Percentiles rank a stretch among this genome's conserved stretches.
phyloP scores from a whole-genome alignment of 257 asterid species.

The Rauvolfia tetraphylla region DNA sequence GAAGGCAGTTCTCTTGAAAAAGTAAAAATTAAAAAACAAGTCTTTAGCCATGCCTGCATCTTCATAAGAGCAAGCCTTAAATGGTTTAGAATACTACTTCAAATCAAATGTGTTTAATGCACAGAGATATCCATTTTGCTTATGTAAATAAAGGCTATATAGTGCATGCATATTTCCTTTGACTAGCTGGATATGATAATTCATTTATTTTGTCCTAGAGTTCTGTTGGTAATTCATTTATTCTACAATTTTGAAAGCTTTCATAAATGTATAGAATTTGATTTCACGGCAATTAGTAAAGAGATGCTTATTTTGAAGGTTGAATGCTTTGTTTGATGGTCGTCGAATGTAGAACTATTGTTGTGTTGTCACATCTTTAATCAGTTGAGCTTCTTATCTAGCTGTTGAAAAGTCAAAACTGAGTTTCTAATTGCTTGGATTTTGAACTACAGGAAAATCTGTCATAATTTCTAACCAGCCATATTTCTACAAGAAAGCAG shows the following conservation, averaged over 20 bases:
- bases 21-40: neutral
- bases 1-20: neutral
- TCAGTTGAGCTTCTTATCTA: neutral
- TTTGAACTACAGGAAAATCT: conserved; percentile 65
- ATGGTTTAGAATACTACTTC: neutral
- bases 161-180: neutral
- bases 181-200: neutral
- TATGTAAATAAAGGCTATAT: neutral
- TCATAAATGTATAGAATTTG: neutral
- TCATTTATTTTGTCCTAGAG: neutral
- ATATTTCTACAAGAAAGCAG: conserved; percentile 88
- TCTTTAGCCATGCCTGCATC: neutral
- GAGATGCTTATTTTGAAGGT: neutral
- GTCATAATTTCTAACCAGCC: conserved; percentile 94
- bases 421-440: conserved; percentile 6
- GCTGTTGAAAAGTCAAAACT: neutral
- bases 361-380: neutral
- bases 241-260: neutral
- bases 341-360: neutral
- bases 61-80: neutral
- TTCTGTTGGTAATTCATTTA: neutral
- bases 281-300: neutral
- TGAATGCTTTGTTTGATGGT: neutral
- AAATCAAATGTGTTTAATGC: neutral
- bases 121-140: neutral